phyloP scores from a whole-genome alignment of 2,329 filamentous ascomycete genomes.

The Metarhizium guizhouense region DNA sequence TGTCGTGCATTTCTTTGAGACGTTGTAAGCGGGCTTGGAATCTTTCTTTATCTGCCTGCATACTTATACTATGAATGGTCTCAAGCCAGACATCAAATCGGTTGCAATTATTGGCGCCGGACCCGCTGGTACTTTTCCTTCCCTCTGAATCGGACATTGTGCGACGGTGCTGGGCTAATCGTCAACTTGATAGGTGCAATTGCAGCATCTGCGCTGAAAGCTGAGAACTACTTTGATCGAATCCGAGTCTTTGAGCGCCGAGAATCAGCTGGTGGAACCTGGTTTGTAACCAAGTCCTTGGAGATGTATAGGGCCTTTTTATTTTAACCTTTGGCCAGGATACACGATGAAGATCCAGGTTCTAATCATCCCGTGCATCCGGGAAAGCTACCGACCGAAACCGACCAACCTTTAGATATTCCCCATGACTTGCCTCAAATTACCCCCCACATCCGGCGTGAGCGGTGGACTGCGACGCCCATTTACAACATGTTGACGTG shows the following conservation, averaged over 20 bases:
- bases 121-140: background rate
- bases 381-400: background rate
- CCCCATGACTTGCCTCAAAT: background rate
- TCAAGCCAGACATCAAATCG: background rate
- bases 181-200: background rate
- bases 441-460: background rate
- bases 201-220: background rate
- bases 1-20: too few relatives aligned
- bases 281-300: background rate
- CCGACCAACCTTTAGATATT: background rate
- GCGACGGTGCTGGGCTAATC: background rate
- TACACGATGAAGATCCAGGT: background rate
- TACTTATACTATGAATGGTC: background rate
- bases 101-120: background rate
- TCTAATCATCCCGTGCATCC: background rate
- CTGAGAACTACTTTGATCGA: background rate
- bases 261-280: background rate
- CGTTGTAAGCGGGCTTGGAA: too few relatives aligned
- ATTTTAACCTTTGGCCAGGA: background rate
- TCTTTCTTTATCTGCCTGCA: too few relatives aligned
- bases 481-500: background rate
- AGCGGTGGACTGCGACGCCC: background rate
- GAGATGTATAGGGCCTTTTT: background rate
- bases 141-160: background rate
- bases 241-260: background rate